Percentiles rank a stretch among this genome's conserved stretches.
These are phyloP conservation scores for Petasospora fabianii DNA, from an alignment of 1,139 yeast genomes.

Conservation along the genomic window DNA sequence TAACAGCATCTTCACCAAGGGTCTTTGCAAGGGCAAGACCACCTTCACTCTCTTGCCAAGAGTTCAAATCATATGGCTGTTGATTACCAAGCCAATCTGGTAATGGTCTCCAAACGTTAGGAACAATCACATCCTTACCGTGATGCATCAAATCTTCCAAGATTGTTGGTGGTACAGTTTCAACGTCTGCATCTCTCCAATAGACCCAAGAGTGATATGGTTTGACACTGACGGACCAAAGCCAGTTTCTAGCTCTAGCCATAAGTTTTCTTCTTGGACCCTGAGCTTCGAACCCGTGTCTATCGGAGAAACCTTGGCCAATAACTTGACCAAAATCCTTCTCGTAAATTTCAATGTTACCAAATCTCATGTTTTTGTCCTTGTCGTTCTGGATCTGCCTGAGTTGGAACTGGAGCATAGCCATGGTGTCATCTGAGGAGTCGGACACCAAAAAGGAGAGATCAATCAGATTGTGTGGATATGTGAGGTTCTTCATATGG, in stretches of 20 bases:
- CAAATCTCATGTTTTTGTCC: constrained; percentile 34
- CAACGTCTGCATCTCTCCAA: constrained; percentile 62
- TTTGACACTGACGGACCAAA: constrained; percentile 45
- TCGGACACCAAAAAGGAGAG: constrained; percentile 53
- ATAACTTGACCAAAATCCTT: constrained; percentile 58
- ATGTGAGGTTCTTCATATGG: constrained; percentile 49
- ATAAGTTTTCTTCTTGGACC: constrained; percentile 58
- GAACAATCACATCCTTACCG: constrained; percentile 49
- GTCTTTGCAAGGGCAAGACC: constrained; percentile 35
- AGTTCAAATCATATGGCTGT: constrained; percentile 45
- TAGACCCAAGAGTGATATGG: constrained; percentile 65
- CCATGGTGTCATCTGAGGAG: constrained; percentile 44
- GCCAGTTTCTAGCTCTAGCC: constrained; percentile 63
- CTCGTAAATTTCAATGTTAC: constrained; percentile 48
- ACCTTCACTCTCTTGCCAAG: constrained; percentile 41
- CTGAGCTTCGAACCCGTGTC: constrained; percentile 60
- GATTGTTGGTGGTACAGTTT: constrained; percentile 49
- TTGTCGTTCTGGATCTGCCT: constrained; percentile 39
- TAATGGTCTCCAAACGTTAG: constrained; percentile 53
- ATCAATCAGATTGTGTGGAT: constrained; percentile 54
- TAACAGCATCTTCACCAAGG: constrained; percentile 37
- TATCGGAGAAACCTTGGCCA: constrained; percentile 49
- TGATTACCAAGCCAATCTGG: constrained; percentile 67
- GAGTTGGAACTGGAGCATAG: constrained; percentile 36
- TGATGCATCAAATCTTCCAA: constrained; percentile 56